Conservation (phyloP, 1,284 basidiomycete species). For the Apiotrichum gamsii region DNA sequence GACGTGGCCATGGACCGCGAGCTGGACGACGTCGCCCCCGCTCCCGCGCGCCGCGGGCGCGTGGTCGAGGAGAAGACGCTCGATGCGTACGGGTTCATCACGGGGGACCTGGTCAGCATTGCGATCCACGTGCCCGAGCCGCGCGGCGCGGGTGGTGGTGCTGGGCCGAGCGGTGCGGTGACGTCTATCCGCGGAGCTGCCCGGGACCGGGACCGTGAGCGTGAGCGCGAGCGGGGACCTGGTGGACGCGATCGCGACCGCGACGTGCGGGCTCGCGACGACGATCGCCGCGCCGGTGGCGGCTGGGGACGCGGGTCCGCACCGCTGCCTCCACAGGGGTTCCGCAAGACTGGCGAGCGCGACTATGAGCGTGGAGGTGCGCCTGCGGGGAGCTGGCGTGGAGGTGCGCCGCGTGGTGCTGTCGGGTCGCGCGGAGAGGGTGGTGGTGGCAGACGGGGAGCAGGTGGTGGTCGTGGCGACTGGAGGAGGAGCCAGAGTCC, state of each 20-base stretch:
- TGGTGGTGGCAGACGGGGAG: no score
- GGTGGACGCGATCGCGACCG: neutral
- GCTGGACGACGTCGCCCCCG: slow-evolving; percentile 14
- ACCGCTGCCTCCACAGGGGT: no score
- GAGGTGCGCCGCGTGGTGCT: slow-evolving; percentile 4
- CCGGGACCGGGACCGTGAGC: neutral
- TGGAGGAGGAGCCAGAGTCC: slow-evolving; percentile 12
- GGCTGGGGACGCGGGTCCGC: neutral
- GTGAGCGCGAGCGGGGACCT: neutral
- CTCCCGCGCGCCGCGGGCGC: neutral
- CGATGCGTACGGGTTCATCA: slow-evolving; percentile 39
- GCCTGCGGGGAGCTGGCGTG: slow-evolving; percentile 16
- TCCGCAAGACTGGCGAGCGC: no score
- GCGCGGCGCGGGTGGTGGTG: slow-evolving; percentile 5
- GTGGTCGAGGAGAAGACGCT: slow-evolving; percentile 35
- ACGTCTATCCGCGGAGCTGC: neutral
- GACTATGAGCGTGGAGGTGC: slow-evolving; percentile 10
- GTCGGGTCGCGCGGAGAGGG: neutral
- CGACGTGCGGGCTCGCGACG: neutral
- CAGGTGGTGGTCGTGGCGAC: slow-evolving; percentile 5
- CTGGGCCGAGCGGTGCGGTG: neutral
- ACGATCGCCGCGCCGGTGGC: neutral
- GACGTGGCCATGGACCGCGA: slow-evolving; percentile 18
- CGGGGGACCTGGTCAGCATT: slow-evolving; percentile 39
- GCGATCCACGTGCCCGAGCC: slow-evolving; percentile 34